Evolutionary conservation across 495 filamentous ascomycete genomes (phyloP), one percentile per base, ranked within the genome.

Genomic region (Lepidopterella palustris): DNA sequence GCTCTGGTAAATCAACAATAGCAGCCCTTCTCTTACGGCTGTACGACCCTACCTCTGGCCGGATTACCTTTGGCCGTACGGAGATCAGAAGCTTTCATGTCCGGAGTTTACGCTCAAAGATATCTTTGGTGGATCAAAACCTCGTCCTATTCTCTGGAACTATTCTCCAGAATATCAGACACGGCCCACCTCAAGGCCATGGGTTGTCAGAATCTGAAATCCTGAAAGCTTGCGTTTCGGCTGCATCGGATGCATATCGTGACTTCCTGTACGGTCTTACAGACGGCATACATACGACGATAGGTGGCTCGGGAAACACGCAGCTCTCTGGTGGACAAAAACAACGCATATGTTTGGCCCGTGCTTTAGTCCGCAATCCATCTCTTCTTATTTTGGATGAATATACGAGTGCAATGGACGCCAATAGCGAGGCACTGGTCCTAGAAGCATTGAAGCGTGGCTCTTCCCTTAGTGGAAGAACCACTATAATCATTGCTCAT

Each of bases 401-500:
- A 65, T 74, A 73, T 0, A 81, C 79, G 0, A 76, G 72, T 52
- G 74, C 81, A 0, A 71, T 84, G 8, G 82, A 84, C 70, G 70
- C 68, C 1, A 82, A 84, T 52, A 71, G 62, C 31, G 45, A 49
- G 10, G 23, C n/a, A 3, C 15, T 18, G 24, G 23, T 49, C 24
- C 45, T 21, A 3, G 45, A 18, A 24, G n/a, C 45, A 4, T 11
- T 63, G 11, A 60, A 64, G n/a, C 64, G 78, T 4, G 67, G 58
- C 1, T 59, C 68, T 2, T 55, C 29, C 20, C 40, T 27, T 26
- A 11, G 27, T 15, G 63, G 64, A 5, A 47, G 76, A 25, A 79
- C 77, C 8, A 73, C 69, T 10, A 60, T 79, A 18, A 60, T 71
- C 48, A 80, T 86, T 53, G 82, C 83, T 0, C 83, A 87, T 68